Evolutionary conservation across 2,329 filamentous ascomycete species (phyloP), one percentile per base, ranked within the genome.

Genomic region (Fusarium tanahbumbuense): DNA sequence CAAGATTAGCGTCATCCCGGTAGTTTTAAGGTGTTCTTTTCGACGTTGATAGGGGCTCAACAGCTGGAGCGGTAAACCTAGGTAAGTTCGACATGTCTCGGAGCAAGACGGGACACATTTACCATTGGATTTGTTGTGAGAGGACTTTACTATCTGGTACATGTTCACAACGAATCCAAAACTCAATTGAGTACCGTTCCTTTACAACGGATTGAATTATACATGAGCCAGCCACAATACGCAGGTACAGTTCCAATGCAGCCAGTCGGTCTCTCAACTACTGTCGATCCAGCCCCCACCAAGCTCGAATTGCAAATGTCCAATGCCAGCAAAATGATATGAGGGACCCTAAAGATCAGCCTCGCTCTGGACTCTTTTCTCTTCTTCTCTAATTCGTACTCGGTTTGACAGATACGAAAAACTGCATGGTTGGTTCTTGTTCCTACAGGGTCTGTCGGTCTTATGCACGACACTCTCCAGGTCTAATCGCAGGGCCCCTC

Each of bases 271-370:
- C 41, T 30, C 58, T 56, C 34, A 44, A 23, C 32, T 30, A 22
- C 20, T 68, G 65, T 71, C 63, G 59, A 70, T 71, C 67, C 47
- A 67, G 48, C 58, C 67, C 67, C 67, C 67, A 56, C 64, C 63
- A 60, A 63, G 28, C 53, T 60, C 46, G 48, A 58, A 41, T 49
- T 49, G 49, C 20, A 34, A 60, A 54, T 59, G 34, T 41, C 30
- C 41, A 49, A 56, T 62, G 34, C 53, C 64, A 64, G 28, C 27
- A 45, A 44, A 42, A 44, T 20, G 22, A 52, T 30, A 32, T 40
- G 47, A 44, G 23, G 25, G 28, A 25, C 25, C 30, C 13, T 37
- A 20, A 42, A 37, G 32, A 27, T 64, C 62, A 49, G 45, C 45
- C 32, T 60, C 27, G 46, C 42, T 58, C 56, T 55, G 22, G 32